Conservation (phyloP, 1,139 yeast genomes). For the Suhomyces panamericanus region DNA sequence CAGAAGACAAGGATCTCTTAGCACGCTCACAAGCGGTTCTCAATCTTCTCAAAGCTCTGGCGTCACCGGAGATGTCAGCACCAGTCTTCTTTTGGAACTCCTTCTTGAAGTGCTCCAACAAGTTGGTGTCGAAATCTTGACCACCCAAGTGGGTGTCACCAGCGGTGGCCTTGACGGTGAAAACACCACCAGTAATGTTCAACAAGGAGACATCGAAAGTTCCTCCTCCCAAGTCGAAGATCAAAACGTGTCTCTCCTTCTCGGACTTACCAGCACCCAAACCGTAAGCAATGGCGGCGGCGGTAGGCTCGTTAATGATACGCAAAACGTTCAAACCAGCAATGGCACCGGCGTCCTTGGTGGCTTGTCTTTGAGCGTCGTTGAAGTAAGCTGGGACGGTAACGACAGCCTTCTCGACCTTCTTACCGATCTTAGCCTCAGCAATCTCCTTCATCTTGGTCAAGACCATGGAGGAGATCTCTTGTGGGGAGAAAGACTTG, state of each 20-base stretch:
- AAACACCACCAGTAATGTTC: constrained; percentile 98
- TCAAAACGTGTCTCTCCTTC: constrained; percentile 85
- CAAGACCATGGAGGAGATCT: constrained; percentile 93
- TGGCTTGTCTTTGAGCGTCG: constrained; percentile 97
- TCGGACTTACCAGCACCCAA: constrained; percentile 91
- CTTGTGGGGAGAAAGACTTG: constrained; percentile 96
- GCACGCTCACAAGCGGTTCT: constrained; percentile 99
- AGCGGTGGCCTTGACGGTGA: constrained; percentile 99
- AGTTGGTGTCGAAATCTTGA: constrained; percentile 98
- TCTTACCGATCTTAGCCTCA: constrained; percentile 91
- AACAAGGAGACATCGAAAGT: constrained; percentile 97
- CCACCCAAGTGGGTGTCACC: constrained; percentile 99
- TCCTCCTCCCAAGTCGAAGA: constrained; percentile 98
- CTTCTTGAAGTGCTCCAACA: constrained; percentile 88
- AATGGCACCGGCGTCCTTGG: constrained; percentile 98
- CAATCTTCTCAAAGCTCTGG: constrained; percentile 97
- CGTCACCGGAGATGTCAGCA: constrained; percentile 85
- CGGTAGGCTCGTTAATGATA: constrained; percentile 97
- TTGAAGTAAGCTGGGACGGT: constrained; percentile 98
- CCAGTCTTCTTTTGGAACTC: constrained; percentile 98
- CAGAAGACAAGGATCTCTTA: constrained; percentile 96
- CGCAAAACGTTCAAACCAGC: constrained; percentile 95
- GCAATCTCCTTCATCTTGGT: constrained; percentile 98
- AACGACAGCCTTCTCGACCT: constrained; percentile 91
- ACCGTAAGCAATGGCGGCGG: constrained; percentile 99